Evolutionary conservation across 805 yeast species (phyloP), one percentile per base, ranked within the genome.

Genomic region (Torulaspora franciscae): DNA sequence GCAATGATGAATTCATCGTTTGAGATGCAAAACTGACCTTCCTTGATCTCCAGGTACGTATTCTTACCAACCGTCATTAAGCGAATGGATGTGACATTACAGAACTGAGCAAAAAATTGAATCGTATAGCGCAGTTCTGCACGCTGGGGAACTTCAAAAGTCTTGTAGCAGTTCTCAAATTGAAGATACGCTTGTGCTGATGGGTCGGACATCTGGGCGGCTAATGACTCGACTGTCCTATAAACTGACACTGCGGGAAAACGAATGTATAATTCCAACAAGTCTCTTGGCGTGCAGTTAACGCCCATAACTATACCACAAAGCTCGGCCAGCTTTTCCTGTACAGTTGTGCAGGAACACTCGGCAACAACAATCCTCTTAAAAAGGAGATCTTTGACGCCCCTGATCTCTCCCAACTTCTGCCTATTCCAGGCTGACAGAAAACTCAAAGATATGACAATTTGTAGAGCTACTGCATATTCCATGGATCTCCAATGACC

Each of bases 21-120:
- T 1, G 65, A 56, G 4, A 62, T 36, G 42, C 59, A 57, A 19
- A 61, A 47, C 15, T 54, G 57, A 1, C 58, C 53, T 27, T 61
- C 64, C 37, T 50, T 59, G 7, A 64, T 48, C 37, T 64, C 68
- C 14, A 64, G 27, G 43, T 51, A 61, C n/a, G 55, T 28, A 26
- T 53, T 49, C 4, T 45, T 43, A 2, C 56, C 60, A 3, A 69
- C 41, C 0, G 64, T 50, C 28, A 64, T 28, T 7, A 69, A 32
- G 19, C 64, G 51, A 30, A 60, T 59, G 5, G 68, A 65, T 1
- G 50, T 47, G 3, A 52, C 43, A 32, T 57, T 54, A 41, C 61
- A 60, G 17, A 68, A 48, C 25, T 57, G 61, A 2, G 67, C 26
- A 60, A 63, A 63, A 10, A 57, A 42, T 24, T 62, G 67, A 1